Conservation (phyloP, 192 early-diverging fungal species). For the Coemansia sp. region DNA sequence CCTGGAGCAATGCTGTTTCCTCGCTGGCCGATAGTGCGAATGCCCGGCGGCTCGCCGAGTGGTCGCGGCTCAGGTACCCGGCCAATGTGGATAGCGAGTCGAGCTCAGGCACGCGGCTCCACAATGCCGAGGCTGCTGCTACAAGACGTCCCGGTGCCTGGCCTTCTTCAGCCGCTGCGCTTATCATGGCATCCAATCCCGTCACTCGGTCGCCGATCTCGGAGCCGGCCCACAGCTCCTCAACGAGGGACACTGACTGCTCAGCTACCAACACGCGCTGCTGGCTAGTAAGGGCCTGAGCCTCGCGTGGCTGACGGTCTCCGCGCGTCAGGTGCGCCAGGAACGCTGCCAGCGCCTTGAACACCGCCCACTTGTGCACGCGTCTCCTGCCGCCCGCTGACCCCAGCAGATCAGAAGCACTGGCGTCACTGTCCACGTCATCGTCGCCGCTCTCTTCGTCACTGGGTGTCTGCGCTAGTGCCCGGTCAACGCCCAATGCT, state of each 20-base stretch:
- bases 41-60: constrained; percentile 16
- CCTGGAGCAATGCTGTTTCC: constrained; percentile 45
- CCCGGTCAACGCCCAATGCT: constrained; percentile 26
- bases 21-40: constrained; percentile 33
- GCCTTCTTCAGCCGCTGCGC: constrained; percentile 6
- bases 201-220: constrained; percentile 9
- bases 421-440: constrained; percentile 19
- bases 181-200: constrained; percentile 29
- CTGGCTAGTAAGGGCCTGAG: not conserved
- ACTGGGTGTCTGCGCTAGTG: not conserved
- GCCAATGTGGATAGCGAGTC: constrained; percentile 24
- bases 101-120: constrained; percentile 30
- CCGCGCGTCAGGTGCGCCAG: constrained; percentile 30
- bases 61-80: constrained; percentile 41
- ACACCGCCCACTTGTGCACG: constrained; percentile 30
- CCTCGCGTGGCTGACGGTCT: not conserved
- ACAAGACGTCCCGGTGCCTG: constrained; percentile 10
- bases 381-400: constrained; percentile 10
- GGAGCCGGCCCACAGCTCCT: constrained; percentile 41
- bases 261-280: constrained; percentile 33
- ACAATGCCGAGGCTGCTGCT: constrained; percentile 43
- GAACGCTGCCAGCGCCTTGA: constrained; percentile 39
- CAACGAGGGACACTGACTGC: constrained; percentile 40
- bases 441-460: constrained; percentile 4
- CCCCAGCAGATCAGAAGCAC: constrained; percentile 10